Conservation (phyloP, 2,329 filamentous ascomycete genomes). For the Colletotrichum gloeosporioides region DNA sequence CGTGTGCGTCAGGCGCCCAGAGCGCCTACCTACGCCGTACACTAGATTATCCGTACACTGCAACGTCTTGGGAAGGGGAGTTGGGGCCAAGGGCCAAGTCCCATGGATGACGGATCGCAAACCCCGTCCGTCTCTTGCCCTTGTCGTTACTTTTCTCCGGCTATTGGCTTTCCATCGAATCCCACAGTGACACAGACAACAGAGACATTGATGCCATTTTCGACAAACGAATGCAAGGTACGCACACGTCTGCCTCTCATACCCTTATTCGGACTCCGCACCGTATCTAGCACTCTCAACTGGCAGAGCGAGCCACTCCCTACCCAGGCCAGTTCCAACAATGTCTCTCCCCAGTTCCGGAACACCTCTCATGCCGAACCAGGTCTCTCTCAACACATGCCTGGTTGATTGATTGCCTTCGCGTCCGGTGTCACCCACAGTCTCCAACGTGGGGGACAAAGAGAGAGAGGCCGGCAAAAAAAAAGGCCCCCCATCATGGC, state of each 20-base stretch:
- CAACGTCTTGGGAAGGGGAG: background rate
- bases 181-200: background rate
- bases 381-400: slow-evolving; percentile 1
- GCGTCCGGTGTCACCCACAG: background rate
- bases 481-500: slow-evolving; percentile 2
- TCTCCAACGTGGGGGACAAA: background rate
- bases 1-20: background rate
- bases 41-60: background rate
- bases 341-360: background rate
- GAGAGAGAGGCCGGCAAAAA: background rate
- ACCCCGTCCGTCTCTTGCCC: background rate
- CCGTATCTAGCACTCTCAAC: background rate
- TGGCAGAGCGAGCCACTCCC: background rate
- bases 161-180: background rate
- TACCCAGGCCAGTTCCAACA: background rate
- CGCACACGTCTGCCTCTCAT: background rate
- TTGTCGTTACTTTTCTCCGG: background rate
- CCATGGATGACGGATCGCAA: background rate
- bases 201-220: slow-evolving; percentile 2
- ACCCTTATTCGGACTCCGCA: background rate
- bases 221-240: background rate
- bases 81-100: background rate
- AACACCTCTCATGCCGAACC: background rate
- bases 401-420: background rate
- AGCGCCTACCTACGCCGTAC: background rate